Percentiles rank a stretch among this genome's conserved stretches.
phyloP scores from a whole-genome alignment of 768 basidiomycete species.

The Royoungia palumana region DNA sequence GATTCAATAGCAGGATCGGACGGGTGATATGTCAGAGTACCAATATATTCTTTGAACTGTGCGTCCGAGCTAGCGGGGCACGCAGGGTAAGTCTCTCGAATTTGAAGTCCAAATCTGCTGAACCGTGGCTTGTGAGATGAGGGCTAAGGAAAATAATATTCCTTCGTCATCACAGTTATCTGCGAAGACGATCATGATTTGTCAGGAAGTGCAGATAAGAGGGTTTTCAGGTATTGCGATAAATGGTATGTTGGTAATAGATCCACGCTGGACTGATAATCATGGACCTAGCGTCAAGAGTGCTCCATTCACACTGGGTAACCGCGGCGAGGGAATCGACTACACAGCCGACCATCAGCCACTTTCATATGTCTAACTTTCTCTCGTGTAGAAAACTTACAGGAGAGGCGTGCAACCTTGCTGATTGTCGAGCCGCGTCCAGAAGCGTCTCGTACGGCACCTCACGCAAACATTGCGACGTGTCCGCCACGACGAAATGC shows the following conservation, averaged over 20 bases:
- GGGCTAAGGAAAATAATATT: slow-evolving; percentile 42
- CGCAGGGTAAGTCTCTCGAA: too few species aligned
- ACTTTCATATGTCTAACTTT: too few species aligned
- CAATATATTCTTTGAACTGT: slow-evolving; percentile 32
- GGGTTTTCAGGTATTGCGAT: background rate
- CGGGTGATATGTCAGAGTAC: slow-evolving; percentile 34
- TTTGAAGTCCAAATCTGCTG: too few species aligned
- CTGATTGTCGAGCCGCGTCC: slow-evolving; percentile 32
- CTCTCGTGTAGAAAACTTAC: slow-evolving; percentile 11
- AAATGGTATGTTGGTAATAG: slow-evolving; percentile 6
- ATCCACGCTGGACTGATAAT: slow-evolving; percentile 32
- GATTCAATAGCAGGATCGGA: slow-evolving; percentile 43
- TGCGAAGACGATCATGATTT: background rate
- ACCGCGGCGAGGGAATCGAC: slow-evolving; percentile 34
- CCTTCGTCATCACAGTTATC: slow-evolving; percentile 42
- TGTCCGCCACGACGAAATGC: slow-evolving; percentile 28
- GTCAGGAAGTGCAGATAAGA: too few species aligned
- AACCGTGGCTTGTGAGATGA: slow-evolving; percentile 39
- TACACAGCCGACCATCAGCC: background rate
- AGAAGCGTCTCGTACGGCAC: slow-evolving; percentile 31
- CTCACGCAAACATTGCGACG: slow-evolving; percentile 33
- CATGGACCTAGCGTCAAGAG: slow-evolving; percentile 36
- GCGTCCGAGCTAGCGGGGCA: slow-evolving; percentile 16
- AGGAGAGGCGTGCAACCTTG: slow-evolving; percentile 32
- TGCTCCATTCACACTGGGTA: slow-evolving; percentile 38